Conservation (phyloP, 371 early-diverging fungal species). For the Lichtheimia ramosa region DNA sequence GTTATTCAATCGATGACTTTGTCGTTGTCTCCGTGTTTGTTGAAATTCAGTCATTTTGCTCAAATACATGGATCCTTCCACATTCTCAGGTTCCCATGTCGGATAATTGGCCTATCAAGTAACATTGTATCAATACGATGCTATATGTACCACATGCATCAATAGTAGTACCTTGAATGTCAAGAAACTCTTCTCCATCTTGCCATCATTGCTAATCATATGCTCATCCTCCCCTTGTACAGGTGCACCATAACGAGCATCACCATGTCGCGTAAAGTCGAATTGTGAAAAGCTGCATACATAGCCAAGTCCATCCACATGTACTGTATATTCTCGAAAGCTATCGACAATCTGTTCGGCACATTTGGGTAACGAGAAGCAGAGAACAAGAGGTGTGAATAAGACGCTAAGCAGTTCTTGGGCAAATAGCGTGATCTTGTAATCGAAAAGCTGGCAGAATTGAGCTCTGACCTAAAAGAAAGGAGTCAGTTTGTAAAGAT, state of each 20-base stretch:
- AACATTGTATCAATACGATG: no score
- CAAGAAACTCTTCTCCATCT: slow-evolving; percentile 96
- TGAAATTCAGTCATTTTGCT: slow-evolving; percentile 42
- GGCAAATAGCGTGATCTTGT: slow-evolving; percentile 76
- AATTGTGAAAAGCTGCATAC: slow-evolving; percentile 97
- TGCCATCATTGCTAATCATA: slow-evolving; percentile 81
- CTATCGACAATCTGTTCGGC: slow-evolving; percentile 87
- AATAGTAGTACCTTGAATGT: slow-evolving; percentile 83
- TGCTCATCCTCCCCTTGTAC: slow-evolving; percentile 58
- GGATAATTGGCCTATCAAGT: slow-evolving; percentile 76
- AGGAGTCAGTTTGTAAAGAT: not conserved
- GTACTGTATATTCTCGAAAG: slow-evolving; percentile 90
- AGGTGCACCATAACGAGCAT: slow-evolving; percentile 81
- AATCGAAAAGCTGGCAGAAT: slow-evolving; percentile 79
- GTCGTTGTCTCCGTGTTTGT: slow-evolving; percentile 14
- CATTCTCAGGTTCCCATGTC: slow-evolving; percentile 75
- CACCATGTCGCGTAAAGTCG: slow-evolving; percentile 83
- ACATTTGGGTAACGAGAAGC: slow-evolving; percentile 77
- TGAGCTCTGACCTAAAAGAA: slow-evolving; percentile 68
- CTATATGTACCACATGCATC: not conserved
- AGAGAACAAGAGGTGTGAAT: slow-evolving; percentile 85
- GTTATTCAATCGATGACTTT: slow-evolving; percentile 21
- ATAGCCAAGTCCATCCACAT: slow-evolving; percentile 88
- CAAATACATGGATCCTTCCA: slow-evolving; percentile 73
- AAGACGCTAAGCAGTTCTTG: slow-evolving; percentile 84